phyloP scores from a whole-genome alignment of 768 basidiomycete genomes.

The Trametes cingulata region DNA sequence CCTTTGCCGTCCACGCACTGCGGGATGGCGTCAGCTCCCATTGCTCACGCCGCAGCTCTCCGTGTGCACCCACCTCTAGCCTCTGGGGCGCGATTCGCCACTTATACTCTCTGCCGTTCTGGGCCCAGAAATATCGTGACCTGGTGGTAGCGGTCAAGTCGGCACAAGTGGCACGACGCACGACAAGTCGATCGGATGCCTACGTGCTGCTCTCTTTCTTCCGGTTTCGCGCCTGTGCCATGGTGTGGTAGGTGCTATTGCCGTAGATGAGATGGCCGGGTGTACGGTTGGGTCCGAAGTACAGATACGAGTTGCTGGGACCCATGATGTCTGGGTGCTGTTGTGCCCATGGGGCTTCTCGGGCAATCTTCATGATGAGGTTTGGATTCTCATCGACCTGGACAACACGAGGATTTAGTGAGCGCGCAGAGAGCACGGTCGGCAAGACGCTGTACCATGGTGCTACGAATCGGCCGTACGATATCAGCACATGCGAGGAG shows the following conservation, averaged over 20 bases:
- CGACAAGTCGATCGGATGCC: conserved; percentile 31
- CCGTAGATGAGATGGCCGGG: conserved; percentile 72
- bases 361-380: conserved; percentile 60
- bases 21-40: conserved; percentile 13
- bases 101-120: conserved; percentile 70
- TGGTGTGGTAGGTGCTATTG: conserved; percentile 54
- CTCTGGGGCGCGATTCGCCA: conserved; percentile 65
- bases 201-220: conserved; percentile 65
- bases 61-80: conserved; percentile 61
- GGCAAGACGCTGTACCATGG: conserved; percentile 12
- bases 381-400: conserved; percentile 62
- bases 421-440: not conserved
- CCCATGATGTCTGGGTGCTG: conserved; percentile 74
- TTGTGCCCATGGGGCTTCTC: conserved; percentile 66
- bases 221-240: conserved; percentile 58
- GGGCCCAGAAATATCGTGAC: conserved; percentile 73
- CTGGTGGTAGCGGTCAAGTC: conserved; percentile 36
- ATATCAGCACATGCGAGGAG: not conserved
- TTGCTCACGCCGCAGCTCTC: not conserved
- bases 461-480: conserved; percentile 15
- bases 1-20: conserved; percentile 68
- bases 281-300: conserved; percentile 64
- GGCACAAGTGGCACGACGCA: not conserved
- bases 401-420: not conserved
- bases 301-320: conserved; percentile 75